phyloP scores from a whole-genome alignment of 257 asterid genomes.

The Fraxinus excelsior region DNA sequence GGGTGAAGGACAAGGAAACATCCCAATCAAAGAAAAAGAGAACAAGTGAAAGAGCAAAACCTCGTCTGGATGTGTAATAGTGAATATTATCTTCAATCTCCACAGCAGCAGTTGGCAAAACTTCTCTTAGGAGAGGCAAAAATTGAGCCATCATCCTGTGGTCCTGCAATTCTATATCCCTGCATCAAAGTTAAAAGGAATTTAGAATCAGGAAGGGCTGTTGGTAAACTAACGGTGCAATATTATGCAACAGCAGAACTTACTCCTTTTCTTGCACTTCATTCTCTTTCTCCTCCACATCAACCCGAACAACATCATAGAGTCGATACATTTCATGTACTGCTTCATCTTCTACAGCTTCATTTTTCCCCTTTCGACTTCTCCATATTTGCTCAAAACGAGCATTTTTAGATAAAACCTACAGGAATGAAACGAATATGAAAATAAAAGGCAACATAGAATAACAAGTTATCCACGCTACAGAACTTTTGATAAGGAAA shows the following conservation, averaged over 20 bases:
- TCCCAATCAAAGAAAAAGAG: neutral
- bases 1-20: constrained; percentile 14
- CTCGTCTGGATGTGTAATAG: constrained; percentile 39
- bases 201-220: constrained; percentile 7
- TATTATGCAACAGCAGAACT: constrained; percentile 23
- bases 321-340: constrained; percentile 61
- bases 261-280: constrained; percentile 38
- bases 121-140: constrained; percentile 83
- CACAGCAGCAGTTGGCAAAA: constrained; percentile 78
- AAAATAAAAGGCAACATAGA: constrained; percentile 1
- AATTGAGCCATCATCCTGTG: constrained; percentile 66
- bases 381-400: constrained; percentile 99
- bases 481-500: neutral
- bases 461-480: neutral
- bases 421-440: neutral
- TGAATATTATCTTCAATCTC: constrained; percentile 70
- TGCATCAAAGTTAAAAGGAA: constrained; percentile 30
- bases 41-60: constrained; percentile 31
- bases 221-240: constrained; percentile 21
- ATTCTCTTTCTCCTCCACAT: constrained; percentile 53
- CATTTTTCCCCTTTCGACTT: constrained; percentile 63
- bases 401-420: constrained; percentile 71
- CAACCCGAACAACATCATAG: constrained; percentile 85
- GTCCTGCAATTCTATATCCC: constrained; percentile 61
- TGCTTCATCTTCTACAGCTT: constrained; percentile 44